Evolutionary conservation across 2,329 filamentous ascomycete genomes (phyloP).

Genomic region (Sarocladium brachiariae): DNA sequence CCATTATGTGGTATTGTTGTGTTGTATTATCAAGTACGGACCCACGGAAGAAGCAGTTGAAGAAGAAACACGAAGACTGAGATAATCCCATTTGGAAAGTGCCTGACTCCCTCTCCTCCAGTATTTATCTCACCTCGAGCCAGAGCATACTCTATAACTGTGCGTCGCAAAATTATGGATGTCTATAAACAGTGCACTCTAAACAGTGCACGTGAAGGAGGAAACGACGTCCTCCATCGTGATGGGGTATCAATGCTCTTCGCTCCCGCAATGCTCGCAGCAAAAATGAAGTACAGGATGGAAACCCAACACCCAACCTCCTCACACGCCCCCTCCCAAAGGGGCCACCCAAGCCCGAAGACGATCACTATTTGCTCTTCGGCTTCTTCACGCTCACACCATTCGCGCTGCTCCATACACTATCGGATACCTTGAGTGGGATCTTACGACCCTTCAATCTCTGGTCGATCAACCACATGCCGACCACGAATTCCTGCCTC

Average conservation of each 20-base stretch:
- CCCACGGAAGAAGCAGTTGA: too few species aligned
- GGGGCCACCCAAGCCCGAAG: not conserved
- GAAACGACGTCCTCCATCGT: not conserved
- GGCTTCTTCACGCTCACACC: constrained; percentile 34
- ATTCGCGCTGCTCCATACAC: constrained; percentile 66
- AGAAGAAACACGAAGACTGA: too few species aligned
- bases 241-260: constrained; percentile 8
- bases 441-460: constrained; percentile 72
- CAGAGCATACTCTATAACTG: too few species aligned
- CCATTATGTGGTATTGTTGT: too few species aligned
- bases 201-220: not conserved
- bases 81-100: too few species aligned
- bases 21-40: too few species aligned
- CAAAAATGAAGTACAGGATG: too few species aligned
- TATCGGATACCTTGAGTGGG: constrained; percentile 61
- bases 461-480: constrained; percentile 78
- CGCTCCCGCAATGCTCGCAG: not conserved
- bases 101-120: too few species aligned
- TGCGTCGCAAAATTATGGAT: too few species aligned
- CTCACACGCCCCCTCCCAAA: not conserved
- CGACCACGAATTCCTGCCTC: constrained; percentile 72
- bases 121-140: too few species aligned
- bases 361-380: constrained; percentile 17
- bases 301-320: not conserved
- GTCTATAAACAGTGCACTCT: not conserved